Evolutionary conservation across 345 rosid species (phyloP).

Genomic region (Pugionium dolabratum): DNA sequence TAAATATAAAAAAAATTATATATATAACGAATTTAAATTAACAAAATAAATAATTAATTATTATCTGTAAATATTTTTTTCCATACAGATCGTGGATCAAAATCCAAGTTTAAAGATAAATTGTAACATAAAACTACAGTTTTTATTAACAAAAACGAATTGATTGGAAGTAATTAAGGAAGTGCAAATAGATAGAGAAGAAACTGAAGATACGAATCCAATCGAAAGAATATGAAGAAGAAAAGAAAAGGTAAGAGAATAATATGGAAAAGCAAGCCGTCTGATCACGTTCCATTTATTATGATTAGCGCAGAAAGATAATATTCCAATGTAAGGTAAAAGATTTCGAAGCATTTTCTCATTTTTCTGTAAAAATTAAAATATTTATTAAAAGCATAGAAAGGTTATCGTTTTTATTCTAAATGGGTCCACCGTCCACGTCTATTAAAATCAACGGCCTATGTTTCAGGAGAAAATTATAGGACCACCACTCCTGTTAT

Average conservation of each 20-base stretch:
- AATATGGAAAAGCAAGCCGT: conserved; percentile 39
- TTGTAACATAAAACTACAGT: neutral
- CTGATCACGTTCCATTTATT: conserved; percentile 39
- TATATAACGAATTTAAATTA: no score
- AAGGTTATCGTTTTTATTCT: conserved; percentile 28
- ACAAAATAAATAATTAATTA: no score
- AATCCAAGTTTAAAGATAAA: neutral
- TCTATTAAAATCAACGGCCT: conserved; percentile 38
- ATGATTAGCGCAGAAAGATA: conserved; percentile 47
- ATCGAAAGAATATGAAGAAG: conserved; percentile 32
- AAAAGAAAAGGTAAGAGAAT: conserved; percentile 18
- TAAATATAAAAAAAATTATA: no score
- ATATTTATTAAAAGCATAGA: neutral
- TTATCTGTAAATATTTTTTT: no score
- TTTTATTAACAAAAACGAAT: neutral
- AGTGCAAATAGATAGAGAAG: conserved; percentile 17
- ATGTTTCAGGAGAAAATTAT: conserved; percentile 37
- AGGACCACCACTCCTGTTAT: conserved; percentile 22
- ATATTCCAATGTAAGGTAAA: conserved; percentile 34
- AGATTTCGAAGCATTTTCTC: conserved; percentile 37
- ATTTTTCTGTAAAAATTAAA: neutral
- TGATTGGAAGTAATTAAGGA: conserved; percentile 12
- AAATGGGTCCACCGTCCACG: conserved; percentile 15
- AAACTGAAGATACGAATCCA: conserved; percentile 39
- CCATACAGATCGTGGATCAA: neutral